These are phyloP conservation scores for Dalbergia cochinchinensis DNA, from an alignment of 306 rosid species.

Conservation along the genomic window DNA sequence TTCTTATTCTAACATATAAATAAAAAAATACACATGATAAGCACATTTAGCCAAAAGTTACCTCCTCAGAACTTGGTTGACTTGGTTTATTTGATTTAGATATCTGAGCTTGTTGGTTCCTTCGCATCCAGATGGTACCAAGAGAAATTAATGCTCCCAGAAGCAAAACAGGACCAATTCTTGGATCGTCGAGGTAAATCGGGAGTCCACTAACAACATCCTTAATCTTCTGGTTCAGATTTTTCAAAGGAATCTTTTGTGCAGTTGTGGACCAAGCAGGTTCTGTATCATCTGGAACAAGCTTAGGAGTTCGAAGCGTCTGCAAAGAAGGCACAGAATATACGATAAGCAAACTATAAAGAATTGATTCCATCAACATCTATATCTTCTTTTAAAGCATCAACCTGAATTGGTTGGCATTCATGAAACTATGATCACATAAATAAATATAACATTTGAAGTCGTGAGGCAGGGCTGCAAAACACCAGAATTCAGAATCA, in stretches of 20 bases:
- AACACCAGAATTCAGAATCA: slow-evolving; percentile 25
- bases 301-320: slow-evolving; percentile 77
- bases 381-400: slow-evolving; percentile 17
- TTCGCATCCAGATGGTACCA: slow-evolving; percentile 77
- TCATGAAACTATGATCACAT: slow-evolving; percentile 17
- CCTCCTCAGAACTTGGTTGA: slow-evolving; percentile 66
- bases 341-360: slow-evolving; percentile 1
- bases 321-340: slow-evolving; percentile 45
- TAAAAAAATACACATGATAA: slow-evolving; percentile 9
- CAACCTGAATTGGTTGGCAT: background rate
- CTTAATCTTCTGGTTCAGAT: slow-evolving; percentile 56
- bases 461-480: background rate
- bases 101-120: slow-evolving; percentile 63
- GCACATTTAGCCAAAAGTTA: slow-evolving; percentile 43
- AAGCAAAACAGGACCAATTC: slow-evolving; percentile 86
- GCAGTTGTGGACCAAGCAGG: slow-evolving; percentile 68
- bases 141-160: slow-evolving; percentile 79
- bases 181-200: slow-evolving; percentile 73
- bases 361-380: background rate
- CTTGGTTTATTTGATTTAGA: slow-evolving; percentile 52
- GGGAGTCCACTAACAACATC: slow-evolving; percentile 53
- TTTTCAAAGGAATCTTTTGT: slow-evolving; percentile 57
- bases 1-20: too few relatives aligned
- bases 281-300: slow-evolving; percentile 75
- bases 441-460: background rate